Evolutionary conservation across 2,329 filamentous ascomycete genomes (phyloP).

Genomic region (Bisporella sp.): DNA sequence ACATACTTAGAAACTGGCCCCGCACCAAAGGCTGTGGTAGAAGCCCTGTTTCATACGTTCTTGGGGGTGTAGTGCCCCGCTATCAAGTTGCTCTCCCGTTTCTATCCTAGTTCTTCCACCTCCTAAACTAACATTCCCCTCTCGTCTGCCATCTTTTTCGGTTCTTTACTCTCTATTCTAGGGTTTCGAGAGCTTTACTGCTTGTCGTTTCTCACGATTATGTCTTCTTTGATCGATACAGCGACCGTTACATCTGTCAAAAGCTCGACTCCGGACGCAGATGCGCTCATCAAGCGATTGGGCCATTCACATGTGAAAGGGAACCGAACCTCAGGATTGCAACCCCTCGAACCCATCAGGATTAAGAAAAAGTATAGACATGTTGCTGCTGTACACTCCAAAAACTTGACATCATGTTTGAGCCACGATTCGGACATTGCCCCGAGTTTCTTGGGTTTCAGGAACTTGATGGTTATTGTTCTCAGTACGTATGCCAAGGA

Average conservation of each 20-base stretch:
- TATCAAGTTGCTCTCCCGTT: no score
- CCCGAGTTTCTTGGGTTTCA: constrained; percentile 87
- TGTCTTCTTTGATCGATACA: constrained; percentile 7
- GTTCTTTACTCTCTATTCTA: no score
- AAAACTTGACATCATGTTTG: constrained; percentile 67
- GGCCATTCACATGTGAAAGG: constrained; percentile 22
- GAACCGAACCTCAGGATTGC: constrained; percentile 10
- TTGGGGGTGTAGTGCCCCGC: no score
- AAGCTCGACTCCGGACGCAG: not conserved
- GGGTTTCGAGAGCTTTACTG: no score
- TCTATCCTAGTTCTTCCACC: no score
- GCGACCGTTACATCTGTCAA: constrained; percentile 18
- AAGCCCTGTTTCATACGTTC: no score
- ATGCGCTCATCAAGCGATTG: constrained; percentile 15
- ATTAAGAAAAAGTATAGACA: constrained; percentile 74
- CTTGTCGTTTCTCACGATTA: no score
- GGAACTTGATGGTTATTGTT: constrained; percentile 94
- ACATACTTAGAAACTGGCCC: no score
- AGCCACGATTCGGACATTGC: constrained; percentile 71
- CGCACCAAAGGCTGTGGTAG: no score
- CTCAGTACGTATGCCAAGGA: constrained; percentile 49
- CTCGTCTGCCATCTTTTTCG: no score
- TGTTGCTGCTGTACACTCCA: constrained; percentile 77
- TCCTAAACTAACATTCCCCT: no score
- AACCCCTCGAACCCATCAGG: constrained; percentile 18